Evolutionary conservation across 208 protist species (phyloP).

Genomic region (Angomonas ambiguus): DNA sequence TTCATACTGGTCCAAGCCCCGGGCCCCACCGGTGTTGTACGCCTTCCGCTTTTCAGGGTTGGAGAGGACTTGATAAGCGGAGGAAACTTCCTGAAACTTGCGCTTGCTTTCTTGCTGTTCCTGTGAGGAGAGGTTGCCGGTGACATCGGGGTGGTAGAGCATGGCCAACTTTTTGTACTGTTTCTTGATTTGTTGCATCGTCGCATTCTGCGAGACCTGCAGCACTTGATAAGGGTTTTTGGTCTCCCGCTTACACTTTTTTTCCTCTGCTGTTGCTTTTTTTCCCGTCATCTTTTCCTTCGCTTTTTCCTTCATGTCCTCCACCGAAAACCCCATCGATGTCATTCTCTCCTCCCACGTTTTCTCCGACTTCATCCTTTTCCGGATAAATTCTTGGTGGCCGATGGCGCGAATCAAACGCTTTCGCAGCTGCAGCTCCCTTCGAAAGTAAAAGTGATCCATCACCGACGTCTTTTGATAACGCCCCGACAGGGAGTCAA

Average conservation of each 20-base stretch:
- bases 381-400: conserved; percentile 68
- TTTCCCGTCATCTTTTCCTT: neutral
- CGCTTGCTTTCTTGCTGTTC: conserved; percentile 36
- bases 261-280: conserved; percentile 13
- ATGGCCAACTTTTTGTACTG: conserved; percentile 87
- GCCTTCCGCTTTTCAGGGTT: conserved; percentile 80
- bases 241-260: conserved; percentile 4
- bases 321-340: conserved; percentile 74
- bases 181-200: conserved; percentile 57
- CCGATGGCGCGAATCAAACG: conserved; percentile 67
- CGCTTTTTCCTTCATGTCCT: conserved; percentile 27
- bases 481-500: conserved; percentile 65
- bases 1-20: conserved; percentile 60
- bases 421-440: conserved; percentile 58
- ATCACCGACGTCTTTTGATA: conserved; percentile 60
- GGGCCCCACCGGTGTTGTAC: conserved; percentile 63
- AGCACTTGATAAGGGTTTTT: conserved; percentile 76
- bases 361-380: conserved; percentile 48
- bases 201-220: conserved; percentile 55
- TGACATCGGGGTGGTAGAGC: conserved; percentile 84
- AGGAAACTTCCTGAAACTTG: conserved; percentile 71
- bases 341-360: conserved; percentile 55
- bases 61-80: conserved; percentile 82
- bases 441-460: conserved; percentile 34
- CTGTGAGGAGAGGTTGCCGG: conserved; percentile 8